Evolutionary conservation across 2,329 filamentous ascomycete genomes (phyloP), one percentile per base, ranked within the genome.

Genomic region (Fusarium heterosporum): DNA sequence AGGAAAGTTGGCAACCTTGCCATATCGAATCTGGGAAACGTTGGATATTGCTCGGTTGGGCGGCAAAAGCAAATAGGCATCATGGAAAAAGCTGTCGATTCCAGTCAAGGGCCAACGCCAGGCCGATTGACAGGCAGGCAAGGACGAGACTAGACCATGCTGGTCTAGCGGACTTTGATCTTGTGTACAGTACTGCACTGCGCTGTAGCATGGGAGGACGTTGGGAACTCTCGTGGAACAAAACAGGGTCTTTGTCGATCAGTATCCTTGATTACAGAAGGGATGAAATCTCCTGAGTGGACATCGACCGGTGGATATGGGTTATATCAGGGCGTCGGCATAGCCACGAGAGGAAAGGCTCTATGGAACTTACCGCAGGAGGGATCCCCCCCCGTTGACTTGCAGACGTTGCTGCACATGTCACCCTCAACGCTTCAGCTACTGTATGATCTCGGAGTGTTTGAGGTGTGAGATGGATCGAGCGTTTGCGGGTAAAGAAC

Each of bases 211-310:
- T 42, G 60, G 59, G 61, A 65, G 43, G 51, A 57, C n/a, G n/a
- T n/a, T 43, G 60, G 50, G 52, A 65, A 57, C 45, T 47, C 50
- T 68, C 64, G 48, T 68, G 64, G 64, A 61, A 68, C 55, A 68
- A n/a, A n/a, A n/a, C n/a, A n/a, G 64, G 64, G 60, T 56, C 59
- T 34, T 43, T 50, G 64, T 68, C 64, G 64, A 68, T 68, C 64
- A 68, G 41, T 47, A 41, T 53, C 46, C 64, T 52, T 64, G 59
- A 57, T 48, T 50, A 63, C 42, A 67, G 60, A 64, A 61, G 42
- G 64, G 60, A 61, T 65, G 64, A 68, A 68, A 55, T 36, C 60
- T 55, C 30, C 30, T 57, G n/a, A 52, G 32, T 34, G 32, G 32
- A 34, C 32, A 30, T 42, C 25, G 30, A 47, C 45, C 29, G 22